phyloP scores from a whole-genome alignment of 2,329 filamentous ascomycete genomes.

The Amesomyces nigricolor region DNA sequence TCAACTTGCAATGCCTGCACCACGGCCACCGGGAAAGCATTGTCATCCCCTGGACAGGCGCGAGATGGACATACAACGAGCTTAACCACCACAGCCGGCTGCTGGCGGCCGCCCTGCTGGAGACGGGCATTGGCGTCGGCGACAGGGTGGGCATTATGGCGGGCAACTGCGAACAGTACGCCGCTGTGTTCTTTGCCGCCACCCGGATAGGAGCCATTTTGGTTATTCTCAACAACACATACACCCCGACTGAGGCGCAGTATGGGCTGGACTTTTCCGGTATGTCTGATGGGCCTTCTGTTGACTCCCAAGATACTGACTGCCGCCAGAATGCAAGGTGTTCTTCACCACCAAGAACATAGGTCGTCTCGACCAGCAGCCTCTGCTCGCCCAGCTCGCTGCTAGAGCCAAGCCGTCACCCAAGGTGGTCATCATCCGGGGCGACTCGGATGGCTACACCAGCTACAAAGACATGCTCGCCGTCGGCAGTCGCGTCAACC shows the following conservation, averaged over 20 bases:
- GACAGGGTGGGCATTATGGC: conserved; percentile 73
- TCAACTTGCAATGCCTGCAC: conserved; percentile 63
- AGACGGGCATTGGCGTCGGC: conserved; percentile 60
- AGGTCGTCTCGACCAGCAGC: conserved; percentile 57
- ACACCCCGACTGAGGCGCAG: conserved; percentile 66
- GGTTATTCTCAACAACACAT: conserved; percentile 78
- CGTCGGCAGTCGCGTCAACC: conserved; percentile 43
- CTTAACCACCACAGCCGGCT: conserved; percentile 56
- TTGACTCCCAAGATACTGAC: neutral
- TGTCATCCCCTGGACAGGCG: conserved; percentile 69
- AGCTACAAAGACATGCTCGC: conserved; percentile 56
- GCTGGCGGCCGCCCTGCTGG: conserved; percentile 60
- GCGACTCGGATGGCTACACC: conserved; percentile 47
- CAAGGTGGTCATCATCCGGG: conserved; percentile 57
- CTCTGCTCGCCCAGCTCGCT: conserved; percentile 51
- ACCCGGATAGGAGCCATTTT: conserved; percentile 62
- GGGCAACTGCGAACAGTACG: conserved; percentile 75
- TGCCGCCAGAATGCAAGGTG: conserved; percentile 57
- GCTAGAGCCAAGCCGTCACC: conserved; percentile 38
- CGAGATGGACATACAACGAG: conserved; percentile 66
- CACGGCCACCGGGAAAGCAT: conserved; percentile 63
- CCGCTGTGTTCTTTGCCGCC: conserved; percentile 67
- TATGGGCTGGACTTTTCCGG: conserved; percentile 67
- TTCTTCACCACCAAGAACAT: conserved; percentile 68
- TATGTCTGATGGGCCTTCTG: conserved; percentile 31